A percentile compares a stretch with the other conserved stretches of the same genome.
Evolutionary conservation across 495 filamentous ascomycete genomes (phyloP).

Genomic region (Pseudevernia furfuracea): DNA sequence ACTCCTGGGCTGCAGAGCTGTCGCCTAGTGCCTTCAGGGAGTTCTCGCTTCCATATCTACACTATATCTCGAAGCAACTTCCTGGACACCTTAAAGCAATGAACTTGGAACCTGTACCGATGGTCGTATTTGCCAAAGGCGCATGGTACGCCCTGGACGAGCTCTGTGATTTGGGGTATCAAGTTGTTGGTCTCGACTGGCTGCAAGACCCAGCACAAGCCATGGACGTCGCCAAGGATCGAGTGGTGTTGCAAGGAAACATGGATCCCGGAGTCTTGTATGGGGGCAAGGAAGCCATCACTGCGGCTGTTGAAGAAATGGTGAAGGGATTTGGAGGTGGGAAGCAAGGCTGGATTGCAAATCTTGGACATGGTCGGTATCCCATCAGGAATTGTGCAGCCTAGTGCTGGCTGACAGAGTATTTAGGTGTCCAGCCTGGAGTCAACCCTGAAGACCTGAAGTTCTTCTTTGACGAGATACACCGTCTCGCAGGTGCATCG

Average conservation of each 20-base stretch:
- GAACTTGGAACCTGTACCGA: slow-evolving; percentile 72
- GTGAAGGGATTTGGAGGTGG: slow-evolving; percentile 79
- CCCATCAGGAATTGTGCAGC: not conserved
- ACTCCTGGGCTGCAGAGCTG: slow-evolving; percentile 95
- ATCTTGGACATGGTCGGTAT: slow-evolving; percentile 75
- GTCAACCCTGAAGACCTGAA: slow-evolving; percentile 87
- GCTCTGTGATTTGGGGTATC: slow-evolving; percentile 79
- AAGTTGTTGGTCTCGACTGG: slow-evolving; percentile 93
- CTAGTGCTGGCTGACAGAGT: slow-evolving; percentile 15
- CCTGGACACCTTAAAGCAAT: slow-evolving; percentile 64
- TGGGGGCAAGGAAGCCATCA: slow-evolving; percentile 72
- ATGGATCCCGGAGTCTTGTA: slow-evolving; percentile 92
- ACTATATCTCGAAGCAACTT: slow-evolving; percentile 70
- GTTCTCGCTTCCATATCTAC: slow-evolving; percentile 80
- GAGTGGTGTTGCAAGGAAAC: slow-evolving; percentile 86
- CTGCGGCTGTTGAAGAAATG: slow-evolving; percentile 71
- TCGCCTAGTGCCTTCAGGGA: slow-evolving; percentile 72
- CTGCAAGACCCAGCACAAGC: slow-evolving; percentile 83
- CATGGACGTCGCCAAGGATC: slow-evolving; percentile 61
- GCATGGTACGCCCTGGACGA: slow-evolving; percentile 94
- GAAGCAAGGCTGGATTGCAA: slow-evolving; percentile 81
- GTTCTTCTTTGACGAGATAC: slow-evolving; percentile 90
- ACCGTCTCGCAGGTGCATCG: slow-evolving; percentile 40
- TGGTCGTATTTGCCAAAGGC: slow-evolving; percentile 99
- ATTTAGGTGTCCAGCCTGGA: slow-evolving; percentile 75